These are phyloP conservation scores for Mycena galopus DNA, from an alignment of 768 basidiomycete species.

Conservation along the genomic window DNA sequence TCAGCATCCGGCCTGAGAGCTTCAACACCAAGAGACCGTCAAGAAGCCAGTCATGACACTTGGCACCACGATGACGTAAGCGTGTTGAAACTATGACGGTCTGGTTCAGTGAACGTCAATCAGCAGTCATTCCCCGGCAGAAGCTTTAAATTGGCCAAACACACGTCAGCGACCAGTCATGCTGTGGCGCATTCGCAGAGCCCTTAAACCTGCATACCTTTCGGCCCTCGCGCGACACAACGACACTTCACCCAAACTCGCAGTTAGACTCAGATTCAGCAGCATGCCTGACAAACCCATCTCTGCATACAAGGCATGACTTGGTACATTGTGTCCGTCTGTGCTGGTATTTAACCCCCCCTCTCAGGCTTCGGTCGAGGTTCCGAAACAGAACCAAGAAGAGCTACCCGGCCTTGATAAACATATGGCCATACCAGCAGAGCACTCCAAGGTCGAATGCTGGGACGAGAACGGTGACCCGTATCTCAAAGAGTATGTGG, in stretches of 20 bases:
- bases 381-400: constrained; percentile 56
- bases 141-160: no score
- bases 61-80: no score
- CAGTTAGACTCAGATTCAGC: no score
- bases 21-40: no score
- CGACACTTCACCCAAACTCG: not conserved
- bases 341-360: not conserved
- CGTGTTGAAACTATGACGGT: no score
- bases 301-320: constrained; percentile 25
- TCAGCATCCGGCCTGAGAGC: no score
- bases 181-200: not conserved
- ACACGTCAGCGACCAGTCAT: constrained; percentile 7
- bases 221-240: not conserved
- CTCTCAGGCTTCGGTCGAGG: constrained; percentile 41
- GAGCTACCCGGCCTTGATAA: constrained; percentile 63
- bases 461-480: constrained; percentile 68
- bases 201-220: constrained; percentile 1
- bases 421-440: constrained; percentile 57
- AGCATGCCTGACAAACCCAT: constrained; percentile 29
- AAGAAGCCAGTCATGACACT: no score
- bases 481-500: constrained; percentile 63
- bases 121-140: no score
- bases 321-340: not conserved
- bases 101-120: no score
- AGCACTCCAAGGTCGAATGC: constrained; percentile 56